Base-by-base conservation (phyloP, 805 yeast genomes). In the Sugiyamaella floridensis region DNA sequence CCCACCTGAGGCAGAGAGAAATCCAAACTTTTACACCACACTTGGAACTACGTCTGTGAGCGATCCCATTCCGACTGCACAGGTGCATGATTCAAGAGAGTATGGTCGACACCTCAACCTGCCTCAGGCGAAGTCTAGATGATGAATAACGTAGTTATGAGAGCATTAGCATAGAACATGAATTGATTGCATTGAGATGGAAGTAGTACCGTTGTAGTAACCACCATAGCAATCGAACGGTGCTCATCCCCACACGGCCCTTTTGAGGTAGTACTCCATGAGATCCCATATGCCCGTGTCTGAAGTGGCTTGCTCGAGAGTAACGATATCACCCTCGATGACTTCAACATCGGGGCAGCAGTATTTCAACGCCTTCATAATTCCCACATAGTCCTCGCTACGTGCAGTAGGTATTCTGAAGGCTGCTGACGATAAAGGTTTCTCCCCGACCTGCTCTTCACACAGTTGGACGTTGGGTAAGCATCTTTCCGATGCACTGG, bases 231-330 rank as follows among this genome's bases (percentile, higher is more conserved):
- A n/a, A n/a, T n/a, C n/a, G n/a, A n/a, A n/a, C n/a, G n/a, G n/a
- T n/a, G n/a, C 8, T 48, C 47, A 70, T 1, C 67, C 74, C 77
- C 77, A 74, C 0, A 73, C 65, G 48, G 72, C 59, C 55, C 64
- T 65, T 55, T 72, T 73, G 49, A 72, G 55, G 43, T 63, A 65
- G 50, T 72, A 63, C 52, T 69, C 75, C 16, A 72, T 49, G 9
- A 65, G 54, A 19, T 66, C 67, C 61, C 73, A 66, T 4, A 71
- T 51, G 8, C 72, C 63, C 0, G 71, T 65, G 32, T 63, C 60
- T 16, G 60, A 59, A 14, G 62, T 60, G 6, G 76, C 77, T 28
- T 72, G 72, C n/a, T 63, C 63, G 19, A 64, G 55, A 0, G 69
- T 61, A 8, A 71, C 65, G 18, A 73, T 59, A 52, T 71, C 75